Base-by-base conservation (phyloP, 208 protist species). In the Trypanosoma melophagium region DNA sequence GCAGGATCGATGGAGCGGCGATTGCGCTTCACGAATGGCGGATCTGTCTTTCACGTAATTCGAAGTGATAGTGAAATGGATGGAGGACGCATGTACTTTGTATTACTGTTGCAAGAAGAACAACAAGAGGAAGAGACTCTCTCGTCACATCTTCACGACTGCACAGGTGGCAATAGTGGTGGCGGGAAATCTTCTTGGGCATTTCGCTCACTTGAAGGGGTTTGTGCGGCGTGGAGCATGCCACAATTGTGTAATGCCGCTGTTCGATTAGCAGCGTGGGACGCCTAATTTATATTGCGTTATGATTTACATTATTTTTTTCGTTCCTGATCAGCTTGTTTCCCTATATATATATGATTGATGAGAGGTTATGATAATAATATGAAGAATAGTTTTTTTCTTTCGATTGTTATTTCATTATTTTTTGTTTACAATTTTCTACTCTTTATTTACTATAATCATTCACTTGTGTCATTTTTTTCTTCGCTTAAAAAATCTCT, bases 31-130 rank as follows among this genome's bases (percentile, higher is more conserved):
- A 72, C 70, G 24, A 66, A 72, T 24, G 12, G 59, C 7, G 71
- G 82, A 47, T 78, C 79, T 25, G 56, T 84, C 41, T 88, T 89
- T 56, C 91, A 79, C 52, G 76, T 82, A 0, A 57, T 89, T 4
- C 80, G 84, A 55, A 81, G 83, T 45, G 84, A 81, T 22, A 45
- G 56, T n/a, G 53, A 79, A 21, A 79, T 90, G 78, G 84, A 90
- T 52, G 79, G 74, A 5, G 86, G 82, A n/a, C 77, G 84, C 10
- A 25, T 90, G 21, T 90, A 91, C 78, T 95, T 91, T 77, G 78
- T 69, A 41, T 63, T 94, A 19, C 74, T 87, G 35, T 63, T 90
- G 16, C 71, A 83, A 55, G 59, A 74, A 53, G 13, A 68, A 16
- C 42, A 47, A 47, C 13, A 47, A 47, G 1, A 47, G 13, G 44